phyloP scores from a whole-genome alignment of 2,329 filamentous ascomycete species.

The Parasarocladium wereldwijsianum region DNA sequence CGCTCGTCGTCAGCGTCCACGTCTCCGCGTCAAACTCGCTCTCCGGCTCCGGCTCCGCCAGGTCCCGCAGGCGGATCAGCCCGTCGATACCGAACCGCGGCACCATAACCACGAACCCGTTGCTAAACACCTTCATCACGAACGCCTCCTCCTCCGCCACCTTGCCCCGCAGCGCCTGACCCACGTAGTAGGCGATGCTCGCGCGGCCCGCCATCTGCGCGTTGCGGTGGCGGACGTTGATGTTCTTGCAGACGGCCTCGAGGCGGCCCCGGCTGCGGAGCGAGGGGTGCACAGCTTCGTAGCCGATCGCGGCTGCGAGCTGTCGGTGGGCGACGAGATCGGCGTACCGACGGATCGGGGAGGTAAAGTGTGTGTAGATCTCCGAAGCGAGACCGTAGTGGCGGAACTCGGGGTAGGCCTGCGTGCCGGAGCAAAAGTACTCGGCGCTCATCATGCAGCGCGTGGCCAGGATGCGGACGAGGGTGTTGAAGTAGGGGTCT shows the following conservation, averaged over 20 bases:
- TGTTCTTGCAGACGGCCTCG: conserved; percentile 92
- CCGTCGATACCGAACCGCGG: conserved; percentile 92
- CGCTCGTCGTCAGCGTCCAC: conserved; percentile 54
- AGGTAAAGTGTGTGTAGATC: conserved; percentile 98
- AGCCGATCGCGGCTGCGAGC: conserved; percentile 87
- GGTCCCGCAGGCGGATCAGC: conserved; percentile 71
- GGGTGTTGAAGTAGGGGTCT: conserved; percentile 96
- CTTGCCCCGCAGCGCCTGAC: conserved; percentile 75
- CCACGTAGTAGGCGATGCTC: conserved; percentile 94
- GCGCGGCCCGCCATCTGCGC: conserved; percentile 90
- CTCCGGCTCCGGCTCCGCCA: conserved; percentile 64
- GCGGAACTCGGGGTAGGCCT: conserved; percentile 84
- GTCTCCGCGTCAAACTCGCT: conserved; percentile 75
- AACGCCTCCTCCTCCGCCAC: conserved; percentile 78
- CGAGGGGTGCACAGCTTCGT: conserved; percentile 71
- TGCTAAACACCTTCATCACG: conserved; percentile 93
- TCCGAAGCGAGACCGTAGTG: conserved; percentile 94
- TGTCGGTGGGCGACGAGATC: conserved; percentile 90
- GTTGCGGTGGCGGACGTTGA: conserved; percentile 94
- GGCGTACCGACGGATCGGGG: conserved; percentile 93
- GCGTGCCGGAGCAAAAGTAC: conserved; percentile 91
- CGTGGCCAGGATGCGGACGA: conserved; percentile 93
- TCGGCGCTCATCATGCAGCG: conserved; percentile 99
- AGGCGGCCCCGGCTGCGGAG: conserved; percentile 72
- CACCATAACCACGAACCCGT: conserved; percentile 93